Evolutionary conservation across 1,284 basidiomycete genomes (phyloP).

Genomic region (Ganoderma leucocontextum): DNA sequence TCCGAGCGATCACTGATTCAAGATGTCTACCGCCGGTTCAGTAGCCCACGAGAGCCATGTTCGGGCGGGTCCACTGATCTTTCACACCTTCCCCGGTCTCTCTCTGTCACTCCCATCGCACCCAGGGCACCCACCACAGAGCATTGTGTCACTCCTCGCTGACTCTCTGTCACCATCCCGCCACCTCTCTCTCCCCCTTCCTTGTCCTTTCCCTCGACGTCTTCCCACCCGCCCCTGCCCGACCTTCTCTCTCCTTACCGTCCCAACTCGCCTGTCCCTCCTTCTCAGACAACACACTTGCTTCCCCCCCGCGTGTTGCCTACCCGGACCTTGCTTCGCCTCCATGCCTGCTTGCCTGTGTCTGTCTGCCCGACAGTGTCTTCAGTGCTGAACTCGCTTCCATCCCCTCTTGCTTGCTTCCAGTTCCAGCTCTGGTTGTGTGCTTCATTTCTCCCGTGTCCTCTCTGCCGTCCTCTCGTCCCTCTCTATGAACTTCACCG

Average conservation of each 20-base stretch:
- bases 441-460: neutral
- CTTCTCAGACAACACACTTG: neutral
- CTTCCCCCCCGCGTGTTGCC: neutral
- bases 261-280: slow-evolving; percentile 23
- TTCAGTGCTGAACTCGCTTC: slow-evolving; percentile 5
- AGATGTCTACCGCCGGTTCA: neutral
- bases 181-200: slow-evolving; percentile 2
- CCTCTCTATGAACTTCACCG: slow-evolving; percentile 39
- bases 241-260: slow-evolving; percentile 20
- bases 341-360: slow-evolving; percentile 2
- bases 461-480: neutral
- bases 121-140: neutral
- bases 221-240: slow-evolving; percentile 4
- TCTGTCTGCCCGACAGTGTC: neutral
- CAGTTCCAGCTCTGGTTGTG: neutral
- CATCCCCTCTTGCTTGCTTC: neutral
- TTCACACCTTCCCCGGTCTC: neutral
- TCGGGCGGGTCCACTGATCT: neutral
- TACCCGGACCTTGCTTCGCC: slow-evolving; percentile 1
- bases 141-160: neutral
- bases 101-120: neutral
- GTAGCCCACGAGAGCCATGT: neutral
- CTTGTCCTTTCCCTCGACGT: slow-evolving; percentile 1
- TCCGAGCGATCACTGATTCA: neutral
- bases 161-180: neutral